Base-by-base conservation (phyloP, 2,329 filamentous ascomycete genomes). In the Exophiala xenobiotica region DNA sequence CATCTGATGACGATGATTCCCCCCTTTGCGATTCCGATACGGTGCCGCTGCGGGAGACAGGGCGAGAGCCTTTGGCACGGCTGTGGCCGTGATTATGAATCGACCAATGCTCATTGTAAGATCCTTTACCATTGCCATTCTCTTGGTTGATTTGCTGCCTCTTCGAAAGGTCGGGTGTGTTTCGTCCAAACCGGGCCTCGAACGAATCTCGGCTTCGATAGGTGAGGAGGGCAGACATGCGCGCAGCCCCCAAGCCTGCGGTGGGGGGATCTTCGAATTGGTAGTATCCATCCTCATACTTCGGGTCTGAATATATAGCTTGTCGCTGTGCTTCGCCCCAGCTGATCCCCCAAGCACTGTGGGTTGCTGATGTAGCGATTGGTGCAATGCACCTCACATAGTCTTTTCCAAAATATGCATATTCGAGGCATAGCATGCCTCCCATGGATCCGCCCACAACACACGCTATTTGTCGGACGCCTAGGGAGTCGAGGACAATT, bases 201-300 rank as follows among this genome's bases (percentile, higher is more conserved):
- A 99, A 99, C 0, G 93, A 97, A 72, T 99, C 92, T 45, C 93
- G 88, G 67, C 90, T 96, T 61, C 93, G 85, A 72, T 99, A 99
- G 5, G 93, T 99, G 63, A 99, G 77, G 29, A 99, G 81, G 1
- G 93, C 93, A 51, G 91, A 90, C 93, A 99, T 99, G 64, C 93
- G 90, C 20, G 93, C 93, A 6, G 93, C 93, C 9, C 91, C 90
- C 2, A 99, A 80, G 0, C 93, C 93, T 1, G 90, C 87, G 0
- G 84, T 77, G 0, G 93, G 93, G 26, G 91, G 91, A 62, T 97
- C 90, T 24, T 87, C 80, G 63, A 93, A 95, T 1, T 83, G 65
- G 67, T 97, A 99, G 72, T 96, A 97, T 38, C 93, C 93, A 65
- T 97, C 91, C 56, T 96, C 90, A 69, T 99, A 99, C 74, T 96